Evolutionary conservation across 495 filamentous ascomycete species (phyloP).

Genomic region (Apodospora peruviana): DNA sequence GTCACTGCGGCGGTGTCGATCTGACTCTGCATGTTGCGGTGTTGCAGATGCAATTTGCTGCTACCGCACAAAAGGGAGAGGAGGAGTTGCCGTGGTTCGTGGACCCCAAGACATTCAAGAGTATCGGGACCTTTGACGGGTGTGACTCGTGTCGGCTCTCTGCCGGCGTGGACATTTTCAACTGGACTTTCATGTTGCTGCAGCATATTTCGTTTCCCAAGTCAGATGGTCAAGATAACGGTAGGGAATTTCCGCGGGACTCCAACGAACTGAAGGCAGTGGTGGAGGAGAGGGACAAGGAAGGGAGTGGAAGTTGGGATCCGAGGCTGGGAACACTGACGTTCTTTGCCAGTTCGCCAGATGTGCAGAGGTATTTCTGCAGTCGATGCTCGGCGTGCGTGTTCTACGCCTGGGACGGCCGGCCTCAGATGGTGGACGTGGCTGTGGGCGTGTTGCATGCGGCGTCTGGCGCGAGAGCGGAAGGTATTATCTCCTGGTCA

Average conservation of each 20-base stretch:
- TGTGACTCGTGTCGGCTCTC: conserved; percentile 49
- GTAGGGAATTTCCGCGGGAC: conserved; percentile 12
- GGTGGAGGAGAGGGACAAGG: conserved; percentile 9
- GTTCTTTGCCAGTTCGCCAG: conserved; percentile 38
- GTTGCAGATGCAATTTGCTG: too few species aligned
- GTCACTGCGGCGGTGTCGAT: conserved; percentile 47
- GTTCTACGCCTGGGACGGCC: conserved; percentile 39
- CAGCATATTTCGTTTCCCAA: conserved; percentile 18
- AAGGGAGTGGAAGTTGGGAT: too few species aligned
- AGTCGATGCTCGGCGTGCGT: conserved; percentile 45
- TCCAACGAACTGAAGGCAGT: conserved; percentile 18
- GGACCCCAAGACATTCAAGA: conserved; percentile 33
- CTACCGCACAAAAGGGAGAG: too few species aligned
- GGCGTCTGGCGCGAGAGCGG: conserved; percentile 43
- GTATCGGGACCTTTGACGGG: conserved; percentile 35
- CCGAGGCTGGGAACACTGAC: conserved; percentile 41
- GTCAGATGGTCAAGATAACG: background rate
- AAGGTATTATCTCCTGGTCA: conserved; percentile 27
- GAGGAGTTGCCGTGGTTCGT: conserved; percentile 33
- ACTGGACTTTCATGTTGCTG: conserved; percentile 36
- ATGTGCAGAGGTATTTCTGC: conserved; percentile 48
- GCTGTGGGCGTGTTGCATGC: conserved; percentile 45
- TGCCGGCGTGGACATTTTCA: conserved; percentile 38
- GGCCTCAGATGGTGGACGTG: conserved; percentile 44
- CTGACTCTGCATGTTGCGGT: conserved; percentile 25